Evolutionary conservation across 805 yeast species (phyloP).

Genomic region (Lipomyces anomalus): DNA sequence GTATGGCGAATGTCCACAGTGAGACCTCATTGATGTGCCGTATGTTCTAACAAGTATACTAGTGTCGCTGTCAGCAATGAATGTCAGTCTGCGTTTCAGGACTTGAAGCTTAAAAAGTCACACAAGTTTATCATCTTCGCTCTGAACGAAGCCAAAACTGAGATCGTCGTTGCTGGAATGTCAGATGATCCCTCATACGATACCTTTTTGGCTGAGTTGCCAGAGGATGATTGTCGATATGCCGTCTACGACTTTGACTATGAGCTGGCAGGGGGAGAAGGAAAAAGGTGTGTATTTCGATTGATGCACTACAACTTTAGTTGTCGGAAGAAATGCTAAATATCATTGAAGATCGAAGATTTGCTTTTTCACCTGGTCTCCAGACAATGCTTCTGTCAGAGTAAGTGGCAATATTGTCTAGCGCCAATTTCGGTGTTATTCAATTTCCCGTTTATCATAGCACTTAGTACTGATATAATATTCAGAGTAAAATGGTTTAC

Average conservation of each 20-base stretch:
- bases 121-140: slow-evolving; percentile 75
- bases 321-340: slow-evolving; percentile 1
- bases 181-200: slow-evolving; percentile 76
- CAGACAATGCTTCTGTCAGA: slow-evolving; percentile 92
- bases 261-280: slow-evolving; percentile 83
- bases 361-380: slow-evolving; percentile 85
- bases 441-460: not conserved
- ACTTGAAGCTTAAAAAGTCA: slow-evolving; percentile 83
- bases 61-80: slow-evolving; percentile 86
- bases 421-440: not conserved
- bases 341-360: slow-evolving; percentile 48
- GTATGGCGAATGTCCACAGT: not conserved
- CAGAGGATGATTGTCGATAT: slow-evolving; percentile 93
- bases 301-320: not conserved
- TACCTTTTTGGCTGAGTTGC: slow-evolving; percentile 76
- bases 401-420: slow-evolving; percentile 12
- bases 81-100: slow-evolving; percentile 89
- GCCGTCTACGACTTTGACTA: slow-evolving; percentile 97
- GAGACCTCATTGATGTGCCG: too few species aligned
- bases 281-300: slow-evolving; percentile 73
- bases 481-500: slow-evolving; percentile 87
- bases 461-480: not conserved
- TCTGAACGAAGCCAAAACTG: slow-evolving; percentile 79
- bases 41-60: not conserved
- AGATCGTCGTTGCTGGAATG: slow-evolving; percentile 83